phyloP scores from a whole-genome alignment of 1,284 basidiomycete species.

The Cutaneotrichosporon spelunceum region DNA sequence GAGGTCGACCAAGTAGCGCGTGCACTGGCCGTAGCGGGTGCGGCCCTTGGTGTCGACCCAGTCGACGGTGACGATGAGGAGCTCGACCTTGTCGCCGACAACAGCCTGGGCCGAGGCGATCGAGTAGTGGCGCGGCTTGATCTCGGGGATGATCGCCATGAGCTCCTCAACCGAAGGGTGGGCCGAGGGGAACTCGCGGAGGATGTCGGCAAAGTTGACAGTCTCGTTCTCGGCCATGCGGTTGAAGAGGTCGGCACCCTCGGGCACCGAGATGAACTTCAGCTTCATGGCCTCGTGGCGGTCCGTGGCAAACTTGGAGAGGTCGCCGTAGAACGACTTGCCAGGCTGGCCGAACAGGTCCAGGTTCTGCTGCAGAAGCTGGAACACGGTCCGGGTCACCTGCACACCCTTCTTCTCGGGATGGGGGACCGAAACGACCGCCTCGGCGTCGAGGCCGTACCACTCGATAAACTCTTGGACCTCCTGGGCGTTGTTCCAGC shows the following conservation, averaged over 20 bases:
- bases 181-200: slow-evolving; percentile 76
- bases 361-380: slow-evolving; percentile 92
- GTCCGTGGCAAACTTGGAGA: slow-evolving; percentile 71
- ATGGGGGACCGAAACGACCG: slow-evolving; percentile 77
- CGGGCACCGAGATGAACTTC: slow-evolving; percentile 88
- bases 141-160: slow-evolving; percentile 85
- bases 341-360: slow-evolving; percentile 94
- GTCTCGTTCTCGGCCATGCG: slow-evolving; percentile 93
- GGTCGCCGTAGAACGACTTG: slow-evolving; percentile 89
- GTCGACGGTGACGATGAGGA: slow-evolving; percentile 93
- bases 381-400: slow-evolving; percentile 87
- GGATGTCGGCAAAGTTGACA: slow-evolving; percentile 85
- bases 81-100: slow-evolving; percentile 88
- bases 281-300: slow-evolving; percentile 76
- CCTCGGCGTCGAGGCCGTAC: slow-evolving; percentile 83
- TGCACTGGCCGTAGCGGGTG: slow-evolving; percentile 88
- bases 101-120: slow-evolving; percentile 93
- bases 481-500: slow-evolving; percentile 92
- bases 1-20: slow-evolving; percentile 83
- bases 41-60: slow-evolving; percentile 80
- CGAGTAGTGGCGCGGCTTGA: slow-evolving; percentile 96
- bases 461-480: slow-evolving; percentile 84
- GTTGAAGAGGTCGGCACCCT: slow-evolving; percentile 90
- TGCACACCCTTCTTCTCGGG: slow-evolving; percentile 54
- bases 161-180: slow-evolving; percentile 73